A percentile compares a stretch with the other conserved stretches of the same genome.
phyloP scores from a whole-genome alignment of 495 filamentous ascomycete species.

The Penicillium desertorum region DNA sequence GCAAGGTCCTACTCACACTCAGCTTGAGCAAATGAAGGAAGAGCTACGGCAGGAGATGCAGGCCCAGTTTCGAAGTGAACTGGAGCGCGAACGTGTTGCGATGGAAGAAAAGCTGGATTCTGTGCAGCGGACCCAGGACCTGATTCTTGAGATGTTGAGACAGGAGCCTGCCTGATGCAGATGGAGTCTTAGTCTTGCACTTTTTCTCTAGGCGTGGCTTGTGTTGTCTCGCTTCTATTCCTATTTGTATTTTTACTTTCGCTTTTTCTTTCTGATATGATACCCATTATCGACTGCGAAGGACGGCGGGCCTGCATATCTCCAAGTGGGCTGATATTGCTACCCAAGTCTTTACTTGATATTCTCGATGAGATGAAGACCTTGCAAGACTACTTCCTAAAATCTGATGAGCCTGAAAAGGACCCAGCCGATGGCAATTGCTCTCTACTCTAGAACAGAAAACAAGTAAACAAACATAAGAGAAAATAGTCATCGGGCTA shows the following conservation, averaged over 20 bases:
- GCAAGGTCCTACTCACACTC: background rate
- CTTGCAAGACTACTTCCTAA: background rate
- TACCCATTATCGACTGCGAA: constrained; percentile 14
- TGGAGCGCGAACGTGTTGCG: constrained; percentile 35
- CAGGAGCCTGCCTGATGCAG: constrained; percentile 36
- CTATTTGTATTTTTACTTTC: constrained; percentile 5
- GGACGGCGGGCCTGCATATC: background rate
- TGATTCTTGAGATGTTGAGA: constrained; percentile 49
- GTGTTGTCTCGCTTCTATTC: background rate
- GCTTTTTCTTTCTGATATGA: constrained; percentile 14
- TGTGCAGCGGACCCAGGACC: constrained; percentile 45
- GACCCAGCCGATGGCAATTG: constrained; percentile 23
- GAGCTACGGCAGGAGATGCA: constrained; percentile 40
- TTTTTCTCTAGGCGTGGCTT: constrained; percentile 4
- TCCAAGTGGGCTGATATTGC: background rate
- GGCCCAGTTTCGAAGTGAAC: constrained; percentile 31
- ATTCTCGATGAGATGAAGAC: background rate
- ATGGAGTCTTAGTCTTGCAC: background rate
- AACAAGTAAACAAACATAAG: constrained; percentile 24
- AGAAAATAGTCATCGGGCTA: constrained; percentile 35
- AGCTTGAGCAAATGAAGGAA: constrained; percentile 34
- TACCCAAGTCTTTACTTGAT: background rate
- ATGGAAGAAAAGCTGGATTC: constrained; percentile 43
- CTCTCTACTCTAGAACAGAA: constrained; percentile 32
- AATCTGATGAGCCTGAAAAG: constrained; percentile 4